A percentile compares a stretch with the other conserved stretches of the same genome.
Conservation (phyloP, 1,284 basidiomycete species). For the Golubevia sp. region DNA sequence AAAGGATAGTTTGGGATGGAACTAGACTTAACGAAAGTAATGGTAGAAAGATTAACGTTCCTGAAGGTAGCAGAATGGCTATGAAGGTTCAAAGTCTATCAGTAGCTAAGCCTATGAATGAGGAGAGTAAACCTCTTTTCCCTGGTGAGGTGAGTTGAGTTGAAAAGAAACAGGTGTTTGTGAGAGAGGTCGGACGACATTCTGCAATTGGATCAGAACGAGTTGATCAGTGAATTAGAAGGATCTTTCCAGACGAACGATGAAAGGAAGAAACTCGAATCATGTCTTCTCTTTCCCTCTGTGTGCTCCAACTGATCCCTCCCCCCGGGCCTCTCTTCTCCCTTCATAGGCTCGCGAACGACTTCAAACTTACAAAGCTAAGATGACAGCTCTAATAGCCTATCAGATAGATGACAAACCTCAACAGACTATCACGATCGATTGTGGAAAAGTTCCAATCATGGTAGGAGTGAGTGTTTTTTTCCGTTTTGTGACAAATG, state of each 20-base stretch:
- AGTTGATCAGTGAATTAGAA: slow-evolving; percentile 8
- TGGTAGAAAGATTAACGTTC: not conserved
- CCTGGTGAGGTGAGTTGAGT: not conserved
- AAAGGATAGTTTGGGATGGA: not conserved
- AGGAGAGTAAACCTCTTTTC: no score
- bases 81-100: not conserved
- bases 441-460: slow-evolving; percentile 49
- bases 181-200: no score
- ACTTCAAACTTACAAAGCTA: slow-evolving; percentile 50
- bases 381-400: slow-evolving; percentile 49
- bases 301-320: not conserved
- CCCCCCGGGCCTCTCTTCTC: not conserved
- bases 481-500: slow-evolving; percentile 9
- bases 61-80: not conserved
- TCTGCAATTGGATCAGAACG: slow-evolving; percentile 18
- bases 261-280: no score
- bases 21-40: not conserved
- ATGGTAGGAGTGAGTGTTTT: slow-evolving; percentile 29
- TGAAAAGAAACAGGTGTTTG: no score
- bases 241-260: no score
- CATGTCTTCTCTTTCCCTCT: not conserved
- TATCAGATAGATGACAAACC: slow-evolving; percentile 54
- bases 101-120: not conserved
- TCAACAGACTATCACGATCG: slow-evolving; percentile 43
- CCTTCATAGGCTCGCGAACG: slow-evolving; percentile 44